A percentile compares a stretch with the other conserved stretches of the same genome.
Evolutionary conservation across 2,329 filamentous ascomycete species (phyloP).

Genomic region (Alternaria sp.): DNA sequence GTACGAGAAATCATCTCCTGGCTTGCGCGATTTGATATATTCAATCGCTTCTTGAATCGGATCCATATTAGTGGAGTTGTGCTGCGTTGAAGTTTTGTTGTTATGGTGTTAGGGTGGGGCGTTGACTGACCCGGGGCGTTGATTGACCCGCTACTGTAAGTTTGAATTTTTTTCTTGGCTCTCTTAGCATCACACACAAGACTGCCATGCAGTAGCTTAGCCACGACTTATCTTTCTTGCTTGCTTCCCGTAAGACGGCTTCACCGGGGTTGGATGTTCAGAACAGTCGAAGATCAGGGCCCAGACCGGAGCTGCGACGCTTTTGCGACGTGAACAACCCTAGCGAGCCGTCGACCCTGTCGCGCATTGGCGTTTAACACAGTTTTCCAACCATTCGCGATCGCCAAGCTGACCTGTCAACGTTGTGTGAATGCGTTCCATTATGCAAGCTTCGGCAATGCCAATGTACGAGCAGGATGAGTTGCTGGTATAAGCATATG

Average conservation of each 20-base stretch:
- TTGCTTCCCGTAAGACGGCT: background rate
- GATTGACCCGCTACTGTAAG: no score
- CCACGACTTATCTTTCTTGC: background rate
- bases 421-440: constrained; percentile 30
- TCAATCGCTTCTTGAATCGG: no score
- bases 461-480: constrained; percentile 9
- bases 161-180: background rate
- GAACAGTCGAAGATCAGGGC: constrained; percentile 3
- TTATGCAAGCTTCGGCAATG: constrained; percentile 22
- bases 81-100: no score
- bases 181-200: background rate
- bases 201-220: background rate
- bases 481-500: constrained; percentile 16
- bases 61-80: no score
- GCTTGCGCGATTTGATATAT: no score
- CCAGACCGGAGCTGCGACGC: constrained; percentile 22
- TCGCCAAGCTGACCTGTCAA: constrained; percentile 15
- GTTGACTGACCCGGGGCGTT: no score
- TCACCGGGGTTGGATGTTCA: background rate
- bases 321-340: constrained; percentile 23
- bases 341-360: constrained; percentile 12
- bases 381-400: constrained; percentile 6
- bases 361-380: constrained; percentile 23
- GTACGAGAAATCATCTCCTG: no score
- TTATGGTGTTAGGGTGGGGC: no score